These are phyloP conservation scores for Leucocoprinus sp. DNA, from an alignment of 768 basidiomycete species.

Conservation along the genomic window DNA sequence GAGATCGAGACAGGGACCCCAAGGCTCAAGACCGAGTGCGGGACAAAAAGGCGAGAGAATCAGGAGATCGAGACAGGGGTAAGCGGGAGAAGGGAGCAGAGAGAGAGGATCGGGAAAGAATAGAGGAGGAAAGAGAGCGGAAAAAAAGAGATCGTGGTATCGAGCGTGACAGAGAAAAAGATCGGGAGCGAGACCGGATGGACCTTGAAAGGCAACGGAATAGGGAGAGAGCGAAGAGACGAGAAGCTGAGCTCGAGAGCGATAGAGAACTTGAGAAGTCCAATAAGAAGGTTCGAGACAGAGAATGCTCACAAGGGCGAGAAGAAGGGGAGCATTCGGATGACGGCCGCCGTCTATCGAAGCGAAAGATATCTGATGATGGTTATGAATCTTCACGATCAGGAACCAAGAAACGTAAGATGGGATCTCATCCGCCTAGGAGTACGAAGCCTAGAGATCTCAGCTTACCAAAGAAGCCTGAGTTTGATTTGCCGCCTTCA, in stretches of 20 bases:
- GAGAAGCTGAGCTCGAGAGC: conserved; percentile 11
- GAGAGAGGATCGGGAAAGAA: conserved; percentile 12
- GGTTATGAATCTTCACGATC: conserved; percentile 18
- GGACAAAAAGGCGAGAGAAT: conserved; percentile 16
- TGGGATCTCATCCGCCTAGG: conserved; percentile 1
- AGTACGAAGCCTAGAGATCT: conserved; percentile 3
- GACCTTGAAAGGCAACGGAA: conserved; percentile 17
- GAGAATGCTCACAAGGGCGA: conserved; percentile 14
- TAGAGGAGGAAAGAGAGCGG: conserved; percentile 3
- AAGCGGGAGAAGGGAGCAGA: conserved; percentile 13
- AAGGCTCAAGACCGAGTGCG: conserved; percentile 6
- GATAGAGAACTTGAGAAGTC: conserved; percentile 12
- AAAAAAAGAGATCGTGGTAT: conserved; percentile 6
- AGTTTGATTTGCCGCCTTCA: conserved; percentile 11
- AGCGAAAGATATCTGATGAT: conserved; percentile 29
- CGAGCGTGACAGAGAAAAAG: conserved; percentile 1
- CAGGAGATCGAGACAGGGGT: not conserved
- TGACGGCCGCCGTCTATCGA: conserved; percentile 18
- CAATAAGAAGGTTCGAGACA: conserved; percentile 15
- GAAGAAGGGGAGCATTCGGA: conserved; percentile 21
- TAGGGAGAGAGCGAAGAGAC: conserved; percentile 13
- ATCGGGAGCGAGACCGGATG: conserved; percentile 12
- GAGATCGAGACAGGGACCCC: conserved; percentile 18
- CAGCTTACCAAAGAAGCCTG: conserved; percentile 29
- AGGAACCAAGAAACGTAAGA: conserved; percentile 12